Base-by-base conservation (phyloP, 2,329 filamentous ascomycete species). In the Davidsoniella neocaledoniae region DNA sequence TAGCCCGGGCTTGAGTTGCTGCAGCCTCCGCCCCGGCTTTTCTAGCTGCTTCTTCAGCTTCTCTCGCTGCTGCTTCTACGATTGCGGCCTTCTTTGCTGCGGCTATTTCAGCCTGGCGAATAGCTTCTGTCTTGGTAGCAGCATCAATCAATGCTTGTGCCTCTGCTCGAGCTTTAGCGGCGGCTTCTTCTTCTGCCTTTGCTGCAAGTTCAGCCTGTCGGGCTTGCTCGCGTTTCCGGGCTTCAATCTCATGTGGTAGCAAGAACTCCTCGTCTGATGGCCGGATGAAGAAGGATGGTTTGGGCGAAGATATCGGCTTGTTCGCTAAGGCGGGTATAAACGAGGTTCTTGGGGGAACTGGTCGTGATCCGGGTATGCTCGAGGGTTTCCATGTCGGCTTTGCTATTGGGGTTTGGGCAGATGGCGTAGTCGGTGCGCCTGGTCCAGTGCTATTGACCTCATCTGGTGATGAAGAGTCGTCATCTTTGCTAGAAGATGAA, bases 171-270 rank as follows among this genome's bases (percentile, higher is more conserved):
- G 47, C 47, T 49, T 29, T 43, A 9, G 25, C 46, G 9, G 26
- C 46, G 23, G 39, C 39, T 10, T 33, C 16, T 19, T 12, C 23
- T 36, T 19, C 10, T 38, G 46, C 46, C 9, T 23, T 33, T 33
- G 9, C 29, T 33, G 8, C 2, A 33, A 25, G n/a, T 9, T 43
- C 41, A 4, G 17, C 41, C 41, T 21, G 6, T 19, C 14, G n/a
- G 17, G 19, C 41, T 14, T 21, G 19, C 25, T 4, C n/a, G 14
- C 44, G 38, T 48, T 44, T 47, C 4, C 49, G 49, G 12, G 43
- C 43, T 36, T 38, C 29, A 33, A 51, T 47, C 14, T 51, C 36
- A 12, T 51, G 21, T 10, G 49, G 49, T 12, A 51, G 44, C 14
- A 51, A 21, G 40, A 51, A 40, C 17, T 51, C 49, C 21, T 49